A percentile compares a stretch with the other conserved stretches of the same genome.
Conservation (phyloP, 1,284 basidiomycete genomes). For the Gomphus sp. region DNA sequence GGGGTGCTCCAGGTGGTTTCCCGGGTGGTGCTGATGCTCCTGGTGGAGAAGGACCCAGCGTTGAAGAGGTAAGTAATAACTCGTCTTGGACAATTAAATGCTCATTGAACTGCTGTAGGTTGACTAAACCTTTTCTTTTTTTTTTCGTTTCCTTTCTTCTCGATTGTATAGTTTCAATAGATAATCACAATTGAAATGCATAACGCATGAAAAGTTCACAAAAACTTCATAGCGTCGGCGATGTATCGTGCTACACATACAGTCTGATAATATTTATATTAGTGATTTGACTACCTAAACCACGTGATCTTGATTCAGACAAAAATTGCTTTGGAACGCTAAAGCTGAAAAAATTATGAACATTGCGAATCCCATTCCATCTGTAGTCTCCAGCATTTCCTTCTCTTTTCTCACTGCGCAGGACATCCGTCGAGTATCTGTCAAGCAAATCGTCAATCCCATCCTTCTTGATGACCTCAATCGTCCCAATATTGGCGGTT, state of each 20-base stretch:
- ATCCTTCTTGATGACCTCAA: constrained; percentile 91
- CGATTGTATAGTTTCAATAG: constrained; percentile 5
- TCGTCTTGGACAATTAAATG: constrained; percentile 13
- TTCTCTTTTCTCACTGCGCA: constrained; percentile 93
- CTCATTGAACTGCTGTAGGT: not conserved
- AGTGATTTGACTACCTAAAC: too few species aligned
- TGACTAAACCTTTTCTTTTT: constrained; percentile 1
- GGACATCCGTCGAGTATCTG: constrained; percentile 89
- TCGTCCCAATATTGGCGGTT: constrained; percentile 83
- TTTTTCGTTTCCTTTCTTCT: not conserved
- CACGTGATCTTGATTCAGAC: not conserved
- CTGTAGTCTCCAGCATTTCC: constrained; percentile 78
- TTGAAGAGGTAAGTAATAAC: constrained; percentile 61
- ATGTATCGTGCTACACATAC: not conserved
- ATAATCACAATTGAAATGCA: not conserved
- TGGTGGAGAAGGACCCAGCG: constrained; percentile 74
- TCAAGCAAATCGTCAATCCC: constrained; percentile 94
- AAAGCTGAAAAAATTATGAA: constrained; percentile 57
- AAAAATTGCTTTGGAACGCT: too few species aligned
- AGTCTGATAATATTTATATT: too few species aligned
- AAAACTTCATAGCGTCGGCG: not conserved
- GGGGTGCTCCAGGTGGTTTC: constrained; percentile 28
- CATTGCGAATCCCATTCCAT: constrained; percentile 82
- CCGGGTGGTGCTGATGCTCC: constrained; percentile 34
- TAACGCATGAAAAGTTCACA: not conserved